Base-by-base conservation (phyloP, 208 protist genomes). In the Leishmania tropica region DNA sequence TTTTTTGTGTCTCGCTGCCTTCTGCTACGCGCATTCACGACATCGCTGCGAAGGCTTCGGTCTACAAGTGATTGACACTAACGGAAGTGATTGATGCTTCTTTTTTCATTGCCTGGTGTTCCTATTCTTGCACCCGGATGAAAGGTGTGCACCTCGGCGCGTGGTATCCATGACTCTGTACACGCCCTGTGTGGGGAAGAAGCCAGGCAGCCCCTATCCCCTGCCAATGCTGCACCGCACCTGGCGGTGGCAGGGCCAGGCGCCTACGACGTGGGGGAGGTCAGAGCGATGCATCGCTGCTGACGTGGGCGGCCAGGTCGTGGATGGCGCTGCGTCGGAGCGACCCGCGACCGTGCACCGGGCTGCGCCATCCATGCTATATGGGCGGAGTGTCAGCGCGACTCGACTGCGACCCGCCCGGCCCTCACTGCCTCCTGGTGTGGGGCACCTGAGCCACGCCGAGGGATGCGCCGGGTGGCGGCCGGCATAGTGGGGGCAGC, bases 71-170 rank as follows among this genome's bases (percentile, higher is more conserved):
- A 35, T 51, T 47, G 42, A 17, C 2, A n/a, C 37, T 24, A 48
- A 35, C 8, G 5, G 68, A 73, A n/a, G 68, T 7, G 24, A 0
- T 11, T 73, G 60, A 65, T 19, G n/a, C n/a, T 19, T 40, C 31
- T 53, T 62, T 65, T 37, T 81, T 76, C n/a, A 56, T 71, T 77
- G 11, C 17, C 19, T 60, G 10, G 24, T 71, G 72, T 62, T 8
- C 51, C 72, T 60, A 11, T 73, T 60, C 13, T 73, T 51, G 42
- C 19, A 71, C 1, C 42, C 68, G 48, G 42, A 47, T n/a, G 42
- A 73, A 8, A 3, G 24, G 68, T 13, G 42, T 15, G 28, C 68
- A 6, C 60, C 7, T n/a, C 60, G 8, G 60, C n/a, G 60, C 5
- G 60, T 11, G 60, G n/a, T 35, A 15, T 0, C 11, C n/a, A 13